phyloP scores from a whole-genome alignment of 169 alveolate species.

The Blepharisma undulans region DNA sequence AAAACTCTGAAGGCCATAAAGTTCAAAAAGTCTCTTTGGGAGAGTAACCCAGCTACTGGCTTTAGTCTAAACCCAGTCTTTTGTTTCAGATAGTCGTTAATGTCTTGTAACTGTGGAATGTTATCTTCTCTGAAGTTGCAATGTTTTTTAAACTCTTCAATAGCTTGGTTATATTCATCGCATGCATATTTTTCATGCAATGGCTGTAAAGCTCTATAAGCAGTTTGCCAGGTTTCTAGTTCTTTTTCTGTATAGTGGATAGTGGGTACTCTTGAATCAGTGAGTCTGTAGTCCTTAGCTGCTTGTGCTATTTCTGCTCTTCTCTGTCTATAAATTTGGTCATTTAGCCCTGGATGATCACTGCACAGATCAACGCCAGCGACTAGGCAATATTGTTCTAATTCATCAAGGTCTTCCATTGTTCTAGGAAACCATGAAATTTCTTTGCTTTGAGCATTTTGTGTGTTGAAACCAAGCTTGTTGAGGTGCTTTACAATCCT shows the following conservation, averaged over 20 bases:
- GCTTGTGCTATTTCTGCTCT: constrained; percentile 63
- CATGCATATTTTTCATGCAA: constrained; percentile 52
- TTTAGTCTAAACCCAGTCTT: constrained; percentile 83
- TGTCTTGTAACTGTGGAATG: constrained; percentile 71
- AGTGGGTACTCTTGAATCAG: constrained; percentile 41
- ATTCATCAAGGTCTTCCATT: constrained; percentile 42
- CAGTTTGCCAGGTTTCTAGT: constrained; percentile 46
- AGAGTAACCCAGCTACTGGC: constrained; percentile 83
- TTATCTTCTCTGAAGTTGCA: constrained; percentile 43
- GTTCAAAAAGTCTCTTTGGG: constrained; percentile 85
- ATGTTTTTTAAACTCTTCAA: constrained; percentile 37
- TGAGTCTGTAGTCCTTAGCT: constrained; percentile 40
- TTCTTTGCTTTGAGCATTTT: background rate
- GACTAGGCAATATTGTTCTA: constrained; percentile 36
- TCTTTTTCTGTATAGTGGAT: constrained; percentile 53
- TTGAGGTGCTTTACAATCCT: constrained; percentile 11
- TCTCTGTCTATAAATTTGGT: constrained; percentile 55
- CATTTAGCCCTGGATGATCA: constrained; percentile 74
- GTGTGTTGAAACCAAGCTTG: background rate
- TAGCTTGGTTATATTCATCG: constrained; percentile 42
- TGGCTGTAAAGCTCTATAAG: constrained; percentile 35
- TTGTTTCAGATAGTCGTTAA: constrained; percentile 54
- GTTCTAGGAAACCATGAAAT: constrained; percentile 59
- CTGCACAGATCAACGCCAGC: constrained; percentile 51
- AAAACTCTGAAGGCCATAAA: constrained; percentile 83